Percentiles rank a stretch among this genome's conserved stretches.
These are phyloP conservation scores for Diaporthe helianthi DNA, from an alignment of 2,329 filamentous ascomycete genomes.

Conservation along the genomic window DNA sequence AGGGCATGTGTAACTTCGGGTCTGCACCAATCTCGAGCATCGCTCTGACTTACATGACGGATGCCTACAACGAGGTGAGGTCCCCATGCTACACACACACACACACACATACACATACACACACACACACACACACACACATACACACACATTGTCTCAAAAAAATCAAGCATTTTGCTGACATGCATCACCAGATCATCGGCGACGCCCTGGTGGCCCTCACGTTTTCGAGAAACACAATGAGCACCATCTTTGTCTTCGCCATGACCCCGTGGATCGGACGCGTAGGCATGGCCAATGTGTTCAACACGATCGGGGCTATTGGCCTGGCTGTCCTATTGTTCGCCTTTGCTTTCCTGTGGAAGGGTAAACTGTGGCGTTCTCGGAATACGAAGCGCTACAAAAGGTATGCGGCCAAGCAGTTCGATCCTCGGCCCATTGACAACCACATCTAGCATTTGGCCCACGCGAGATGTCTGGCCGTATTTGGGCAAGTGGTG, in stretches of 20 bases:
- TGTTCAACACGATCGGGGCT: conserved; percentile 36
- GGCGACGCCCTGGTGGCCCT: conserved; percentile 34
- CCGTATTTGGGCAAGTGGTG: not conserved
- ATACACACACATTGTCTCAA: no score
- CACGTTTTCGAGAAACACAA: conserved; percentile 33
- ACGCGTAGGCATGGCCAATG: conserved; percentile 32
- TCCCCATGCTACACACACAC: no score
- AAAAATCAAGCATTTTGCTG: no score
- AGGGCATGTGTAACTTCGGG: conserved; percentile 31
- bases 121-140: no score
- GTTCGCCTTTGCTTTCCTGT: conserved; percentile 34
- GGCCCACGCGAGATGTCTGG: not conserved
- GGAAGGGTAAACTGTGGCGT: conserved; percentile 35
- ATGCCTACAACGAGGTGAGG: conserved; percentile 36
- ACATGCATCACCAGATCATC: conserved; percentile 25
- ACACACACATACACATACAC: no score
- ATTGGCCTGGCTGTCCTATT: conserved; percentile 32
- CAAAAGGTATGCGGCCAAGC: conserved; percentile 33
- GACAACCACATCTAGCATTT: conserved; percentile 24
- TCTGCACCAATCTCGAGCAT: conserved; percentile 32
- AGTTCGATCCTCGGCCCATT: conserved; percentile 35
- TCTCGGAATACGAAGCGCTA: conserved; percentile 28
- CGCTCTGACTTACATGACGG: conserved; percentile 34
- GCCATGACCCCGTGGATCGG: conserved; percentile 34
- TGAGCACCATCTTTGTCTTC: conserved; percentile 35